Evolutionary conservation across 2,329 filamentous ascomycete genomes (phyloP), one percentile per base, ranked within the genome.

Genomic region (Penicillium rolfsii): DNA sequence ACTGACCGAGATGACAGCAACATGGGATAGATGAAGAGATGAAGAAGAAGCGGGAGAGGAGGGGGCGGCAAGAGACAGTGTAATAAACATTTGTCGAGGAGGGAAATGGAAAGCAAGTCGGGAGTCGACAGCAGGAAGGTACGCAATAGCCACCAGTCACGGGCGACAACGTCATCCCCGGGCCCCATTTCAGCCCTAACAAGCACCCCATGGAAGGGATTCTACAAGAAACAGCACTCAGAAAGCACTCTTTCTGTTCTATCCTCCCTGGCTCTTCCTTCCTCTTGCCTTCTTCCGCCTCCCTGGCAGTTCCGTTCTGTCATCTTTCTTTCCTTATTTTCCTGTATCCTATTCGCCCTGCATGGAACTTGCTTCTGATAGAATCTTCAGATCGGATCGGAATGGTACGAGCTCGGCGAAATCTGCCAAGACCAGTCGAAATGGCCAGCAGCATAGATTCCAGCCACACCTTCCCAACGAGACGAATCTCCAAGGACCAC

Each of bases 341-440:
- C 48, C 30, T 50, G 12, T 22, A n/a, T 50, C 9, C 6, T 7
- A 8, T n/a, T 19, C 11, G 33, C n/a, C 12, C n/a, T 9, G 9
- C 48, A 35, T 22, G 5, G 48, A 4, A n/a, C 28, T n/a, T 46
- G 14, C 12, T 11, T 26, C 22, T 5, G 11, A 59, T 49, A 24
- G 56, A 48, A 48, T 57, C 24, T 19, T 53, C 50, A 53, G 3
- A 53, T 53, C 19, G 60, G 57, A 58, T 52, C 22, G 28, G 48
- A 52, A 5, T 40, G 52, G 40, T 52, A 82, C 24, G 83, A 84
- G 28, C 75, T 78, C 40, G 74, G 62, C 43, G 81, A 81, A 48
- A 85, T 76, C 48, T 79, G 72, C 85, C 85, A 87, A n/a, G 71
- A 63, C 60, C 76, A 75, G 66, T 86, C 82, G 63, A 87, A 82